These are phyloP conservation scores for Melaleuca quinquenervia DNA, from an alignment of 345 rosid genomes.

Conservation along the genomic window DNA sequence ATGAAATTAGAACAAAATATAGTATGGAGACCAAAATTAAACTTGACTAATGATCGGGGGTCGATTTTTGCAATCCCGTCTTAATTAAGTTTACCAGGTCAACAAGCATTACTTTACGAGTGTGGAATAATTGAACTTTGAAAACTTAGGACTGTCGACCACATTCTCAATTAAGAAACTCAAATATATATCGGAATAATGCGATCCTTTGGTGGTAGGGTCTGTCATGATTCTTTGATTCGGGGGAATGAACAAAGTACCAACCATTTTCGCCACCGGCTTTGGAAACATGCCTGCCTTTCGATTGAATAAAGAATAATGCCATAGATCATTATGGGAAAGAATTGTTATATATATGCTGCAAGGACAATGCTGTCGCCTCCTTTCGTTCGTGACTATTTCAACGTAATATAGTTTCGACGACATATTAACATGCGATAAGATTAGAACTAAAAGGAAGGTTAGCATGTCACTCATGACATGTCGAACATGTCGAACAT, in stretches of 20 bases:
- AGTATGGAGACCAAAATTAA: no score
- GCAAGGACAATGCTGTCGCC: neutral
- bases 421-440: rapidly evolving
- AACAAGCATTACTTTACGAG: neutral
- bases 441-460: neutral
- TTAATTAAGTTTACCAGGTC: neutral
- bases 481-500: neutral
- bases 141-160: neutral
- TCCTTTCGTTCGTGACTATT: neutral
- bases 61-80: neutral
- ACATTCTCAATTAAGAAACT: neutral
- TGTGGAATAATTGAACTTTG: neutral
- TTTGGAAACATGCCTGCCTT: no score
- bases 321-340: no score
- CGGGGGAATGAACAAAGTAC: neutral
- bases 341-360: neutral
- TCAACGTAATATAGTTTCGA: neutral
- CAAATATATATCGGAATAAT: neutral
- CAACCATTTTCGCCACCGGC: neutral
- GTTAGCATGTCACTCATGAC: neutral
- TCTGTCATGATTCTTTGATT: neutral
- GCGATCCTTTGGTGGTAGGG: neutral
- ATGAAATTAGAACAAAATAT: no score
- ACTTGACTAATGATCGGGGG: no score
- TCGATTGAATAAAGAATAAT: no score